Evolutionary conservation across 2,329 filamentous ascomycete genomes (phyloP).

Genomic region (Aspergillus fumigatiaffinis): DNA sequence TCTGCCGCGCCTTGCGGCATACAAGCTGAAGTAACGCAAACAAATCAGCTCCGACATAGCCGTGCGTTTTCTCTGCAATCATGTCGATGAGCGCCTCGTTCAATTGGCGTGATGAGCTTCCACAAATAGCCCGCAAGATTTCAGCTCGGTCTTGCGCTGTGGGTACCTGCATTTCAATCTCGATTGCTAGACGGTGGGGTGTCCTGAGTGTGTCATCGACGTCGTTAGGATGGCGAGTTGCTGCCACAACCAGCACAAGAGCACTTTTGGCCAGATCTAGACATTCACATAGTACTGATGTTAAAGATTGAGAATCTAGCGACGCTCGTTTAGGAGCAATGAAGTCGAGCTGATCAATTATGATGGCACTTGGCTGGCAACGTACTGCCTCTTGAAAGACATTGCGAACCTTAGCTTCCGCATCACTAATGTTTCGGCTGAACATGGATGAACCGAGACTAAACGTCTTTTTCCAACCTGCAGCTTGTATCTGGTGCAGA

Average conservation of each 20-base stretch:
- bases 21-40: conserved; percentile 59
- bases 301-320: conserved; percentile 37
- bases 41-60: conserved; percentile 78
- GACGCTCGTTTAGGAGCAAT: conserved; percentile 60
- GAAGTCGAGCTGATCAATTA: conserved; percentile 73
- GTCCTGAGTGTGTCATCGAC: conserved; percentile 67
- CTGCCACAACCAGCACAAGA: conserved; percentile 68
- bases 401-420: conserved; percentile 57
- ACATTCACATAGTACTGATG: conserved; percentile 38
- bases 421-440: conserved; percentile 36
- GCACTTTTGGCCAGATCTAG: conserved; percentile 40
- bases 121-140: conserved; percentile 63
- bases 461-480: conserved; percentile 68
- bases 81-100: conserved; percentile 53
- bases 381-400: conserved; percentile 66
- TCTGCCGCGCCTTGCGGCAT: conserved; percentile 37
- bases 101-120: conserved; percentile 43
- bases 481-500: conserved; percentile 62
- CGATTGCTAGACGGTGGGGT: conserved; percentile 59
- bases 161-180: conserved; percentile 74
- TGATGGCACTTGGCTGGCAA: conserved; percentile 69
- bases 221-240: conserved; percentile 68
- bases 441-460: conserved; percentile 35
- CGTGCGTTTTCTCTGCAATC: conserved; percentile 74
- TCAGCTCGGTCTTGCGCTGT: conserved; percentile 66